Evolutionary conservation across 1,284 basidiomycete species (phyloP).

Genomic region (Inonotus hispidus): DNA sequence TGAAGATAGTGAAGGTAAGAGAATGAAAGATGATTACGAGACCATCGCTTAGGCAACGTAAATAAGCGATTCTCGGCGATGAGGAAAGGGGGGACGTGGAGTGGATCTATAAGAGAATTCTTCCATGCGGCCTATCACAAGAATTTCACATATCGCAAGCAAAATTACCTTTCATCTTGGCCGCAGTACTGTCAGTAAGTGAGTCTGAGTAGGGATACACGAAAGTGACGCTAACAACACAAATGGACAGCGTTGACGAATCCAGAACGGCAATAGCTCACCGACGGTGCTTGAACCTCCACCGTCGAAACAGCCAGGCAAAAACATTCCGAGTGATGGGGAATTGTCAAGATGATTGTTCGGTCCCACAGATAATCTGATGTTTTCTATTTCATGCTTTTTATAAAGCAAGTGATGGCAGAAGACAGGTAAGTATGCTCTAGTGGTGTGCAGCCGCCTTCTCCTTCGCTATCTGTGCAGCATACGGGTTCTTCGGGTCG

Average conservation of each 20-base stretch:
- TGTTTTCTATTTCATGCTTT: conserved; percentile 10
- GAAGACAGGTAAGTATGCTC: background rate
- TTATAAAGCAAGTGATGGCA: background rate
- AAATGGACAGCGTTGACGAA: background rate
- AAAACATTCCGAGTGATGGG: background rate
- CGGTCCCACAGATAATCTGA: background rate
- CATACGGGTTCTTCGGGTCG: conserved; percentile 77
- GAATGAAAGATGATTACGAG: background rate
- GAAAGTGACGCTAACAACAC: too few species aligned
- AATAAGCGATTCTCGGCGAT: conserved; percentile 4
- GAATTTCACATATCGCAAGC: background rate
- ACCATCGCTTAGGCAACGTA: conserved; percentile 6
- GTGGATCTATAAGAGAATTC: background rate
- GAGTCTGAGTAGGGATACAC: background rate
- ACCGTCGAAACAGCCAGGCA: background rate
- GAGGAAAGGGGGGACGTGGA: background rate
- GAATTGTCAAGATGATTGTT: background rate
- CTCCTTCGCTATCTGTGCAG: conserved; percentile 56
- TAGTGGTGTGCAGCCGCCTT: conserved; percentile 30
- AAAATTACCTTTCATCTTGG: background rate
- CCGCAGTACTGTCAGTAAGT: background rate
- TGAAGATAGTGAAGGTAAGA: background rate
- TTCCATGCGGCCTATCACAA: background rate
- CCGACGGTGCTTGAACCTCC: background rate
- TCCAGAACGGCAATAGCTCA: background rate